Evolutionary conservation across 805 yeast genomes (phyloP).

Genomic region (Tetrapisispora fleetii): DNA sequence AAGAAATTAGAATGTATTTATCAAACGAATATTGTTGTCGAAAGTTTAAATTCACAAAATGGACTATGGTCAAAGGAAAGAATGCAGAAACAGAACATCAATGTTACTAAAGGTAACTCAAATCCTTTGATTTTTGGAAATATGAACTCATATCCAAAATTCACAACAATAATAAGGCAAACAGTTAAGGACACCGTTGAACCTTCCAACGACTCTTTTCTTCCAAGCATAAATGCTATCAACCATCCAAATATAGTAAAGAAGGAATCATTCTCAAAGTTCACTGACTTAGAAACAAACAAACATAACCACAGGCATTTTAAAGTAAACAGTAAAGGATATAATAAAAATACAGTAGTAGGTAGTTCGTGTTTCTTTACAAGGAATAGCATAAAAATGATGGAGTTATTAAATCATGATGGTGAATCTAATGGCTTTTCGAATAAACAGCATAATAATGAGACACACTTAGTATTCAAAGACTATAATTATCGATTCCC

Average conservation of each 20-base stretch:
- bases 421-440: background rate
- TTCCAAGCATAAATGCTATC: background rate
- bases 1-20: constrained; percentile 4
- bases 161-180: background rate
- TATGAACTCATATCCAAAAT: background rate
- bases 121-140: background rate
- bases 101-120: background rate
- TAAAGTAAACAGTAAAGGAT: background rate
- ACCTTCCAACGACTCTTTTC: background rate
- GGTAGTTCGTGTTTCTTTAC: background rate
- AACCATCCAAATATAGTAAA: background rate
- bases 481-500: background rate
- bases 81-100: background rate
- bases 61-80: background rate
- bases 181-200: background rate
- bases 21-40: constrained; percentile 4
- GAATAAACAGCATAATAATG: no score
- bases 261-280: no score
- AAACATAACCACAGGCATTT: background rate
- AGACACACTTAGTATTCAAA: background rate
- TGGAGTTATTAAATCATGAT: background rate
- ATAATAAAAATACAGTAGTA: background rate
- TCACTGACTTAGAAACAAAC: background rate
- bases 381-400: background rate
- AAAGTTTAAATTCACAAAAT: background rate